Conservation (phyloP, 345 rosid species). For the Mercurialis annua region DNA sequence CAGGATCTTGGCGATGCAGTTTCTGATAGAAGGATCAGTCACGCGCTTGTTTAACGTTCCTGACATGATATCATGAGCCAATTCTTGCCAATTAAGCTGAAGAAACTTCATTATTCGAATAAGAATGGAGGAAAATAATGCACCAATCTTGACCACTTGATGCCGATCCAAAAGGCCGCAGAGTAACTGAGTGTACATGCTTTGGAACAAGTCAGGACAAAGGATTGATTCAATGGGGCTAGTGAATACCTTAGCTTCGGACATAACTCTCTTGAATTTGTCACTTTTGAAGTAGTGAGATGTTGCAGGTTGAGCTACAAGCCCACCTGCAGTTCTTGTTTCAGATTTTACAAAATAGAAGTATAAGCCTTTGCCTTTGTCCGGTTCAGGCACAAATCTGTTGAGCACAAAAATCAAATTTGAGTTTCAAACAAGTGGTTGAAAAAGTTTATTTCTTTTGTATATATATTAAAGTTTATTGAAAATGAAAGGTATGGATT, state of each 20-base stretch:
- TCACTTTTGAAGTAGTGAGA: slow-evolving; percentile 43
- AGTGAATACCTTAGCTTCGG: slow-evolving; percentile 37
- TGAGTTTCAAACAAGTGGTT: too few relatives aligned
- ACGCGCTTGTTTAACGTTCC: slow-evolving; percentile 29
- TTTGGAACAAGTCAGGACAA: slow-evolving; percentile 41
- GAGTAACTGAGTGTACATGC: slow-evolving; percentile 42
- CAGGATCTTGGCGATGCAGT: slow-evolving; percentile 25
- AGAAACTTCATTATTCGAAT: slow-evolving; percentile 41
- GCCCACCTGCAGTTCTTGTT: slow-evolving; percentile 38
- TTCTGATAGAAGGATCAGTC: slow-evolving; percentile 29
- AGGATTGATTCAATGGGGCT: slow-evolving; percentile 42
- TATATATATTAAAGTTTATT: too few relatives aligned
- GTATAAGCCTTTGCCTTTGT: slow-evolving; percentile 85
- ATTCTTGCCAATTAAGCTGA: slow-evolving; percentile 31
- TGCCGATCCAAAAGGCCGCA: slow-evolving; percentile 34
- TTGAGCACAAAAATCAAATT: slow-evolving; percentile 15
- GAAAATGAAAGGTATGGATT: too few relatives aligned
- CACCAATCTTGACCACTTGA: slow-evolving; percentile 38
- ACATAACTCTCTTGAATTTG: slow-evolving; percentile 35
- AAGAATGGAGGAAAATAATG: slow-evolving; percentile 41
- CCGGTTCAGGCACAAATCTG: slow-evolving; percentile 81
- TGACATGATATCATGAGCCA: slow-evolving; percentile 28
- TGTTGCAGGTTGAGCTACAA: slow-evolving; percentile 40
- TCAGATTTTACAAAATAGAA: slow-evolving; percentile 40
- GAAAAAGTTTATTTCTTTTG: too few relatives aligned